Evolutionary conservation across 2,329 filamentous ascomycete species (phyloP).

Genomic region (Sarocladiaceae sp.): DNA sequence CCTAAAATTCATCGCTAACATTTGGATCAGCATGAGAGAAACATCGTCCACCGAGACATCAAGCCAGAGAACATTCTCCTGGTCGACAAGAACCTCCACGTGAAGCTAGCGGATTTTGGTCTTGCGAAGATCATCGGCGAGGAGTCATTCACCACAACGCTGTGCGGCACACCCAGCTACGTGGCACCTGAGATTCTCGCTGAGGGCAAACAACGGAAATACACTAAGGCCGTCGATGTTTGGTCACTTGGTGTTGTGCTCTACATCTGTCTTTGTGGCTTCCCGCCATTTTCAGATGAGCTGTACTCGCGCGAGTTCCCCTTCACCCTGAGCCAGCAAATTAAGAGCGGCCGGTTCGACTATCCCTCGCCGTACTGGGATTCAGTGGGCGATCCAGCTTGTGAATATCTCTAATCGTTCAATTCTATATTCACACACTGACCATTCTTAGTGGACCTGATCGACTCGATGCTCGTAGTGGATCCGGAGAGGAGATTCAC

Average conservation of each 20-base stretch:
- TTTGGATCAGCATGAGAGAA: conserved; percentile 75
- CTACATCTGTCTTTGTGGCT: conserved; percentile 95
- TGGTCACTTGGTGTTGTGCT: conserved; percentile 98
- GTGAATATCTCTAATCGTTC: conserved; percentile 34
- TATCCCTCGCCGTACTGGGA: conserved; percentile 94
- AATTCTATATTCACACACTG: conserved; percentile 1
- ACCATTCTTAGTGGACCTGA: conserved; percentile 65
- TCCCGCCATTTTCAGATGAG: conserved; percentile 95
- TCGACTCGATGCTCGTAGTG: conserved; percentile 91
- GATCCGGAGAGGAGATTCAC: conserved; percentile 79
- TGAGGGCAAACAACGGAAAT: conserved; percentile 75
- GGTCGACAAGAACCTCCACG: conserved; percentile 75
- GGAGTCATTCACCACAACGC: conserved; percentile 93
- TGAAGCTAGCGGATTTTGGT: conserved; percentile 95
- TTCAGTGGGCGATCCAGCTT: conserved; percentile 60
- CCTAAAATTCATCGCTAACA: conserved; percentile 9
- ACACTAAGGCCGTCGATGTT: conserved; percentile 91
- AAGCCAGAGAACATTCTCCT: conserved; percentile 96
- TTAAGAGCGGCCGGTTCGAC: conserved; percentile 82
- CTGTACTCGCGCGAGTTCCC: conserved; percentile 77
- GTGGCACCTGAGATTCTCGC: conserved; percentile 94
- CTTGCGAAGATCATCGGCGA: conserved; percentile 98
- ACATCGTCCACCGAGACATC: conserved; percentile 96
- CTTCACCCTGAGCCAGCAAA: conserved; percentile 83
- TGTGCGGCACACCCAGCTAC: conserved; percentile 96